Evolutionary conservation across 2,329 filamentous ascomycete species (phyloP).

Genomic region (Cordyceps pruinosa): DNA sequence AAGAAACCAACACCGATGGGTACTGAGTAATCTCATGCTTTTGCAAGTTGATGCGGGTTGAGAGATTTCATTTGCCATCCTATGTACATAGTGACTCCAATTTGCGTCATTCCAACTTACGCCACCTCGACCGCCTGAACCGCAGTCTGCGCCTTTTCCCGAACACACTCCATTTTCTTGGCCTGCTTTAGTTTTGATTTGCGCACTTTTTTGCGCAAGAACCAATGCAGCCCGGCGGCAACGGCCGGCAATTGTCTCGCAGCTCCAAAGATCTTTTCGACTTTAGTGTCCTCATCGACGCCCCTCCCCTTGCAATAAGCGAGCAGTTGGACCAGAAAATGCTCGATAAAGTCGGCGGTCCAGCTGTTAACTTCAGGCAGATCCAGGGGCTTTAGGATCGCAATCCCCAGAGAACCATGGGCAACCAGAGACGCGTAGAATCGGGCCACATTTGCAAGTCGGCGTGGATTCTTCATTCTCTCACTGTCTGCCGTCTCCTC

Average conservation of each 20-base stretch:
- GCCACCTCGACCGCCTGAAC: conserved; percentile 15
- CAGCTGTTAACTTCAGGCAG: conserved; percentile 70
- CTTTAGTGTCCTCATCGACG: conserved; percentile 45
- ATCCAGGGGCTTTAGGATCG: conserved; percentile 62
- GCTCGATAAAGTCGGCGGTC: conserved; percentile 71
- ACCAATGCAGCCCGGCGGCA: conserved; percentile 68
- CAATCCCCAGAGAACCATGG: conserved; percentile 38
- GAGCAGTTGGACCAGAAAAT: conserved; percentile 70
- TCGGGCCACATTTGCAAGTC: conserved; percentile 46
- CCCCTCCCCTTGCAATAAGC: conserved; percentile 49
- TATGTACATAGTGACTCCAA: background rate
- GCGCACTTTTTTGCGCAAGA: conserved; percentile 66
- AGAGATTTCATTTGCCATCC: background rate
- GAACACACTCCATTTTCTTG: conserved; percentile 33
- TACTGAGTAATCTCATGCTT: background rate
- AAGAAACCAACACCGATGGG: background rate
- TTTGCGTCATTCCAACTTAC: background rate
- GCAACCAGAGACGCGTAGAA: conserved; percentile 47
- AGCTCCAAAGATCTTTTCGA: conserved; percentile 61
- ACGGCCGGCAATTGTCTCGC: conserved; percentile 60
- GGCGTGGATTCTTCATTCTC: conserved; percentile 40
- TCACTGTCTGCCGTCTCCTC: conserved; percentile 44
- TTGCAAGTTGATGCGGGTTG: background rate
- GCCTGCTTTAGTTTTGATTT: conserved; percentile 53
- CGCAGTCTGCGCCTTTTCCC: conserved; percentile 26